Base-by-base conservation (phyloP, 805 yeast genomes). In the Metschnikowia anglica region DNA sequence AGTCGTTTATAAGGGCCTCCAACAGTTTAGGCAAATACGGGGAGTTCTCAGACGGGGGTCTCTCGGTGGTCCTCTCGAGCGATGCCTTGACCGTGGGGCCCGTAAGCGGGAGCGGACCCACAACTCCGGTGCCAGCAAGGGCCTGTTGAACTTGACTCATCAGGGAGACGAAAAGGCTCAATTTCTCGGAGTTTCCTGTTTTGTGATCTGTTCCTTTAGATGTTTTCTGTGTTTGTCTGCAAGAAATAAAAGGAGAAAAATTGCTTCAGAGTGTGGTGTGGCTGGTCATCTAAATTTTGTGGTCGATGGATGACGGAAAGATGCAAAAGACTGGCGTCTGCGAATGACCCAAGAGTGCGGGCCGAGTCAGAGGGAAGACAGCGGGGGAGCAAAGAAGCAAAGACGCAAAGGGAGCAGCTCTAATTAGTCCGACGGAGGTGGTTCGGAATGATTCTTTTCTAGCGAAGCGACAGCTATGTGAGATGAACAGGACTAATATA, bases 1-100 rank as follows among this genome's bases (percentile, higher is more conserved):
- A 60, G 49, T 66, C 69, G 47, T 60, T 58, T 11, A 66, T 46
- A 18, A 68, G 56, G 32, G 60, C 65, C 15, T 62, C 69, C 29
- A 63, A 34, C 51, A 48, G 52, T 21, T 19, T 33, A 29, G 55
- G 44, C 37, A 42, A 37, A n/a, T 32, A 34, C 4, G 30, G 30
- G 3, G 40, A 19, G 13, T 31, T 31, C 13, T 8, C 34, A 19
- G 23, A 23, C 11, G 26, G 11, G 10, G 11, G 26, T 8, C 20
- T 6, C n/a, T 17, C 19, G 18, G 16, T 18, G 7, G 20, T 29
- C 11, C 20, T 17, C 5, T 35, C 39, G 23, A 35, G 25, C 16
- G 39, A 35, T n/a, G 23, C 39, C 32, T 15, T 13, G 5, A n/a
- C 17, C 39, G 20, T 18, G 15, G 39, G 39, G 32, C 25, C 39